Evolutionary conservation across 23 red algal genomes (phyloP).

Genomic region (Chondrus crispus): DNA sequence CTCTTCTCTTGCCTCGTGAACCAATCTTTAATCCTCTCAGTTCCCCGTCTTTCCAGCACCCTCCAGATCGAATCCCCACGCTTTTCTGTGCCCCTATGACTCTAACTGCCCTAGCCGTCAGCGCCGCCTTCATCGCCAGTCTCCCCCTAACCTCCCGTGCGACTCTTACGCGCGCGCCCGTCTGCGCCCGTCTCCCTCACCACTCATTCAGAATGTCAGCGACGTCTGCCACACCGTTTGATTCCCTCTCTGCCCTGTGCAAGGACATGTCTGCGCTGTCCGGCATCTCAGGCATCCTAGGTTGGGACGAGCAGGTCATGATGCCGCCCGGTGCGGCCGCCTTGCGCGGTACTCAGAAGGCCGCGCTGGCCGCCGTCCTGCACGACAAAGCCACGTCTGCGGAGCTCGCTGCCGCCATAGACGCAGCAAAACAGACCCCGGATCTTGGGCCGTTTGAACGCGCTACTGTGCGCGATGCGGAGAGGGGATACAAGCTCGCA

Average conservation of each 20-base stretch:
- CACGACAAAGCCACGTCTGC: slow-evolving; percentile 43
- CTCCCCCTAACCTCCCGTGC: background rate
- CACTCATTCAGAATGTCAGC: background rate
- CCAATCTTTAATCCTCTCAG: no score
- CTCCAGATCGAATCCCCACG: background rate
- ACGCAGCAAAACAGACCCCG: background rate
- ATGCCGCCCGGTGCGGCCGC: slow-evolving; percentile 39
- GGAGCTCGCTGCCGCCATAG: slow-evolving; percentile 11
- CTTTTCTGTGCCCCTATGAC: background rate
- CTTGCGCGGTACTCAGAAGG: slow-evolving; percentile 61
- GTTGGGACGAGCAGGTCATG: slow-evolving; percentile 81
- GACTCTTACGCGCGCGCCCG: background rate
- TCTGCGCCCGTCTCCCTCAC: background rate
- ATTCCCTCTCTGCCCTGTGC: slow-evolving; percentile 2
- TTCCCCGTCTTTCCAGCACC: background rate
- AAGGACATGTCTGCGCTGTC: slow-evolving; percentile 40
- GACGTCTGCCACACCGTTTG: background rate
- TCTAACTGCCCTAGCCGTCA: no score
- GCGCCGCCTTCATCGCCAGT: no score
- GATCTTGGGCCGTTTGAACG: background rate
- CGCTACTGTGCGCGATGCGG: slow-evolving; percentile 58
- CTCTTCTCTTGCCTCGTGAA: no score
- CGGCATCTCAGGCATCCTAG: slow-evolving; percentile 35
- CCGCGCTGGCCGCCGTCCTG: slow-evolving; percentile 32
- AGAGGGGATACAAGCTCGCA: background rate